These are phyloP conservation scores for Cladosporium sp. DNA, from an alignment of 2,329 filamentous ascomycete genomes.

Conservation along the genomic window DNA sequence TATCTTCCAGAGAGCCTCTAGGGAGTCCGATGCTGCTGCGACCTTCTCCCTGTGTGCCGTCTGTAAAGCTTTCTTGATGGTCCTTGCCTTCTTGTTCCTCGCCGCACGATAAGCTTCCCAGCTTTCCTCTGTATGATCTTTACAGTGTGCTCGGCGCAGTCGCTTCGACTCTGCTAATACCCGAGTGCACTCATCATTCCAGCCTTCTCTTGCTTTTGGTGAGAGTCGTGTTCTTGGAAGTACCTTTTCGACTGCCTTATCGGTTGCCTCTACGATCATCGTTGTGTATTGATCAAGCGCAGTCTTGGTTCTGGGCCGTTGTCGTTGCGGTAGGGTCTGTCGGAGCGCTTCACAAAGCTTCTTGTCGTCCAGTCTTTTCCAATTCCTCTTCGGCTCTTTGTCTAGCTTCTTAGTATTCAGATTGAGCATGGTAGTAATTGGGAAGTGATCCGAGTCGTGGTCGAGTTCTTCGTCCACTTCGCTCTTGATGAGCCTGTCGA, in stretches of 20 bases:
- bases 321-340: background rate
- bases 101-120: background rate
- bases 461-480: background rate
- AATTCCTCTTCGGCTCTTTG: background rate
- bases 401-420: background rate
- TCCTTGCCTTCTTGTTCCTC: background rate
- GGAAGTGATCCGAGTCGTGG: background rate
- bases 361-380: background rate
- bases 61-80: background rate
- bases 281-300: background rate
- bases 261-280: background rate
- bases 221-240: background rate
- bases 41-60: background rate
- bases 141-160: background rate
- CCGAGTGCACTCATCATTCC: background rate
- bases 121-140: background rate
- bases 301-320: too few relatives aligned
- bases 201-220: background rate
- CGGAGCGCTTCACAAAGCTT: background rate
- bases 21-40: background rate
- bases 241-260: background rate
- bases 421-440: background rate
- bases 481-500: background rate
- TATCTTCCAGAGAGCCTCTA: background rate
- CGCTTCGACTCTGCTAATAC: background rate